phyloP scores from a whole-genome alignment of 73 alveolate genomes.

The Paramecium biaurelia region DNA sequence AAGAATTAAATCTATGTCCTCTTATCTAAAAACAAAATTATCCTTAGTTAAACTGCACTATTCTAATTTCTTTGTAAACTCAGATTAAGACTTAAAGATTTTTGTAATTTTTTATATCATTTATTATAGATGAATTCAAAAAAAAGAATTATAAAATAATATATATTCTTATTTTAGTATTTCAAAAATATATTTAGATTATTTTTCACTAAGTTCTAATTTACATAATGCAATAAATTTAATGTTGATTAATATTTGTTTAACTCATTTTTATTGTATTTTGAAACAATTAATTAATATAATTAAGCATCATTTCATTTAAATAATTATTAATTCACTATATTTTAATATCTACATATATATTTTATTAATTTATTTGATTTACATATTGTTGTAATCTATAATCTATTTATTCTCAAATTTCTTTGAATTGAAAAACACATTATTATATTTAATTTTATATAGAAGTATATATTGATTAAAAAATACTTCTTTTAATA shows the following conservation, averaged over 20 bases:
- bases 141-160: neutral
- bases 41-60: conserved; percentile 9
- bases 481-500: neutral
- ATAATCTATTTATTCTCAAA: neutral
- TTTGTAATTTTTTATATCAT: neutral
- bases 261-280: neutral
- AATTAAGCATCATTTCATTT: neutral
- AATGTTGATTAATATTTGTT: neutral
- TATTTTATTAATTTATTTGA: neutral
- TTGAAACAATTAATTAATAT: neutral
- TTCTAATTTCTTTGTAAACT: neutral
- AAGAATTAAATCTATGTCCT: neutral
- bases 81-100: neutral
- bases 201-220: no score
- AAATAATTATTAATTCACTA: neutral
- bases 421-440: no score
- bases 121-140: neutral
- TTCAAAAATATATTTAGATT: neutral
- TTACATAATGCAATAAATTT: no score
- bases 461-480: no score
- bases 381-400: neutral
- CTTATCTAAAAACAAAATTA: neutral
- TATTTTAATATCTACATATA: neutral
- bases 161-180: neutral
- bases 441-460: no score